A percentile compares a stretch with the other conserved stretches of the same genome.
Evolutionary conservation across 768 basidiomycete genomes (phyloP).

Genomic region (Tricholoma furcatifolium): DNA sequence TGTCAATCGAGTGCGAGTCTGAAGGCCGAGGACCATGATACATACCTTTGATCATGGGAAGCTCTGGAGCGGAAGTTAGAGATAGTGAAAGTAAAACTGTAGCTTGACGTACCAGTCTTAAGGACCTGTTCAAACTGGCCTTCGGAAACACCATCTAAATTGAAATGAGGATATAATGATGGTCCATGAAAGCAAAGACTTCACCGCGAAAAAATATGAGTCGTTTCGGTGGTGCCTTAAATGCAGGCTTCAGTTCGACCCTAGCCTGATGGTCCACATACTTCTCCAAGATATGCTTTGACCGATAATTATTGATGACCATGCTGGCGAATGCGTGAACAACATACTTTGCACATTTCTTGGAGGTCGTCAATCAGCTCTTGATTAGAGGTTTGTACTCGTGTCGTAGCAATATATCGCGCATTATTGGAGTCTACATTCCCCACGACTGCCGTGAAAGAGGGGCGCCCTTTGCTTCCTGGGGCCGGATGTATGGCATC

Average conservation of each 20-base stretch:
- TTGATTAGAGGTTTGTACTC: slow-evolving; percentile 56
- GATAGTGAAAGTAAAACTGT: background rate
- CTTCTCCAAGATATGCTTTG: slow-evolving; percentile 50
- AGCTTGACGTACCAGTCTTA: slow-evolving; percentile 44
- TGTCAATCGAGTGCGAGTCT: background rate
- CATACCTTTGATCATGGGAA: slow-evolving; percentile 58
- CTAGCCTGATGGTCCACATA: slow-evolving; percentile 52
- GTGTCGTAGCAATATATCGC: slow-evolving; percentile 57
- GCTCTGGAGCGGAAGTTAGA: slow-evolving; percentile 40
- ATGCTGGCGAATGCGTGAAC: background rate
- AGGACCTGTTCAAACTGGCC: slow-evolving; percentile 51
- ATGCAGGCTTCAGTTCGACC: slow-evolving; percentile 39
- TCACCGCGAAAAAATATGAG: slow-evolving; percentile 75
- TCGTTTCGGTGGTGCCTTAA: slow-evolving; percentile 40
- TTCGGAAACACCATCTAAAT: slow-evolving; percentile 49
- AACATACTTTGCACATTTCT: slow-evolving; percentile 55
- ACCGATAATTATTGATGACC: background rate
- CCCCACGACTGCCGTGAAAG: slow-evolving; percentile 73
- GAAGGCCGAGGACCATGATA: background rate
- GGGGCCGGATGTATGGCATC: slow-evolving; percentile 85
- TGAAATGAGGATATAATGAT: slow-evolving; percentile 18
- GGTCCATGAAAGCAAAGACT: slow-evolving; percentile 10
- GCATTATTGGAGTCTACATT: slow-evolving; percentile 71
- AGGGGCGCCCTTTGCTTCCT: slow-evolving; percentile 67
- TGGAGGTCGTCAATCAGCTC: slow-evolving; percentile 73